Base-by-base conservation (phyloP, 1,284 basidiomycete species). In the Trametes pubescens region DNA sequence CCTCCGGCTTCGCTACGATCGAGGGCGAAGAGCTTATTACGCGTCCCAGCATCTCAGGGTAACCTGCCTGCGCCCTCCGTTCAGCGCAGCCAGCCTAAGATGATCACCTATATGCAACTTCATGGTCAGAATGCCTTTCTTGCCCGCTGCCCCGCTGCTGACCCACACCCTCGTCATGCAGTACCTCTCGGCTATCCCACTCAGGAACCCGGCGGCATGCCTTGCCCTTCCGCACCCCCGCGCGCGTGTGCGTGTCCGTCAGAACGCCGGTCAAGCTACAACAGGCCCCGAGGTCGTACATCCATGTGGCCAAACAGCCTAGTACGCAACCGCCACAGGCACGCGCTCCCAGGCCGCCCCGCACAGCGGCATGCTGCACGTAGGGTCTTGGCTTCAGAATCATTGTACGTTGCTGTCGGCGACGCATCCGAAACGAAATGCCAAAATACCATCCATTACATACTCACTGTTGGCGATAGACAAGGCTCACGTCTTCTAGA, bases 151-250 rank as follows among this genome's bases (percentile, higher is more conserved):
- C 1, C 24, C 14, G 47, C 11, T 16, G 24, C 47, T 29, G 47
- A 49, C 47, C 47, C 51, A 51, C 24, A 37, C 37, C 37, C 11
- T 34, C 40, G 37, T 43, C 26, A 44, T 44, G 32, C 38, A 46
- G n/a, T 13, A 43, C 9, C 9, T n/a, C 24, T 51, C 49, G 48
- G 49, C 37, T 44, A 46, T 26, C 11, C 14, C 21, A 6, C 46
- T 32, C 40, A 59, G 57, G 57, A 46, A 59, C 57, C 57, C 51
- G 57, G 21, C 57, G 29, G 49, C 13, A 14, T 11, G 8, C 32
- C 21, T 13, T 48, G 47, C 24, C 24, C 26, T 48, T 24, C 47
- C 24, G 11, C 10, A 10, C 44, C 21, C 24, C 13, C 18, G 38
- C 13, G 38, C 18, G 38, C 13, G 44, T 21, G 44, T 29, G 13